phyloP scores from a whole-genome alignment of 2,329 filamentous ascomycete species.

The Magnaporthiopsis rhizophila region DNA sequence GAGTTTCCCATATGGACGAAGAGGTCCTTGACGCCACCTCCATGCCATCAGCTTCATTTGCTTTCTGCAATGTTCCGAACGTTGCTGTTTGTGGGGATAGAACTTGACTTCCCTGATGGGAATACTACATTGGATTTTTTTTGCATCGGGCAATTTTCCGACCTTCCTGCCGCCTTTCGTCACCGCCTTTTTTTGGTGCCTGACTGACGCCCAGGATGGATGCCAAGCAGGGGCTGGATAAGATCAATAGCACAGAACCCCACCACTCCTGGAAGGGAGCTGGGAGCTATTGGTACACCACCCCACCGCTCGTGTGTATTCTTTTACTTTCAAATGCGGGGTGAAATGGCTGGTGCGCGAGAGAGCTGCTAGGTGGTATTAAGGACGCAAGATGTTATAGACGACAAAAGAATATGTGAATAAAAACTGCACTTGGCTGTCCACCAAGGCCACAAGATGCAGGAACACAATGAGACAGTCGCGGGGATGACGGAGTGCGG shows the following conservation, averaged over 20 bases:
- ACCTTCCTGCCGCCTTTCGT: neutral
- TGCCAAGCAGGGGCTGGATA: neutral
- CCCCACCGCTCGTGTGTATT: too few relatives aligned
- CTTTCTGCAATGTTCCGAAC: neutral
- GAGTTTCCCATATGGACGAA: neutral
- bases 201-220: neutral
- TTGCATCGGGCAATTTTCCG: too few relatives aligned
- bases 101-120: too few relatives aligned
- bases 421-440: neutral
- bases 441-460: neutral
- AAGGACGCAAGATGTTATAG: neutral
- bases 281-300: neutral
- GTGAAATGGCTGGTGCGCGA: neutral
- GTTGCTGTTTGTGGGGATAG: too few relatives aligned
- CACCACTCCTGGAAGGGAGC: neutral
- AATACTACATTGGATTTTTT: too few relatives aligned
- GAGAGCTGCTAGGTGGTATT: too few relatives aligned
- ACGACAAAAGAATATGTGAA: neutral
- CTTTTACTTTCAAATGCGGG: neutral
- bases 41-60: neutral
- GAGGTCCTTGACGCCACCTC: neutral
- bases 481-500: too few relatives aligned
- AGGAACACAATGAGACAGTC: neutral
- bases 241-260: neutral
- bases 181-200: neutral